These are phyloP conservation scores for Arabis alpina DNA, from an alignment of 345 rosid genomes.

Conservation along the genomic window DNA sequence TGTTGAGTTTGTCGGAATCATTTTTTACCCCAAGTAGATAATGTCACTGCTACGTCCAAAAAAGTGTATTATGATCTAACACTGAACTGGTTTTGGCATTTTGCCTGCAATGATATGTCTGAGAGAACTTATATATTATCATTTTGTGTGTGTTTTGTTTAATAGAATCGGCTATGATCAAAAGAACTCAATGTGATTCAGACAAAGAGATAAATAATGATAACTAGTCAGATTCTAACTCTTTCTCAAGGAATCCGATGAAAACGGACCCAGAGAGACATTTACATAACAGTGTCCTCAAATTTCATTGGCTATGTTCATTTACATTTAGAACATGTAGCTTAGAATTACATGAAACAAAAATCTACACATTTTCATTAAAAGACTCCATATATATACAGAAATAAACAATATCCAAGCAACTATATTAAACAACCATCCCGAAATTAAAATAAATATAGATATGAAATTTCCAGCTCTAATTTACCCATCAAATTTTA, in stretches of 20 bases:
- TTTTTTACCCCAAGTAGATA: not conserved
- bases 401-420: constrained; percentile 33
- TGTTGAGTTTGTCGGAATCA: constrained; percentile 26
- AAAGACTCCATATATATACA: constrained; percentile 36
- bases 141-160: not conserved
- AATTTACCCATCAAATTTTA: constrained; percentile 7
- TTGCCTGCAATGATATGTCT: no score
- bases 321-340: constrained; percentile 3
- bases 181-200: constrained; percentile 21
- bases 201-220: constrained; percentile 19
- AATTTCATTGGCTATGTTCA: no score
- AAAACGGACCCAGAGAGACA: constrained; percentile 25
- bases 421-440: constrained; percentile 25
- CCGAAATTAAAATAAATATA: constrained; percentile 4
- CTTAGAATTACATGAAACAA: constrained; percentile 28
- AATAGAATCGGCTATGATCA: not conserved
- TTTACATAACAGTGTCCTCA: not conserved
- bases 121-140: not conserved
- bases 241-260: constrained; percentile 30
- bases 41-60: constrained; percentile 25
- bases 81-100: no score
- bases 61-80: not conserved
- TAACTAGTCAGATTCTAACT: constrained; percentile 28
- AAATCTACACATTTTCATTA: constrained; percentile 13
- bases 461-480: constrained; percentile 22